Conservation (phyloP, 768 basidiomycete genomes). For the Termitomyces sp. region DNA sequence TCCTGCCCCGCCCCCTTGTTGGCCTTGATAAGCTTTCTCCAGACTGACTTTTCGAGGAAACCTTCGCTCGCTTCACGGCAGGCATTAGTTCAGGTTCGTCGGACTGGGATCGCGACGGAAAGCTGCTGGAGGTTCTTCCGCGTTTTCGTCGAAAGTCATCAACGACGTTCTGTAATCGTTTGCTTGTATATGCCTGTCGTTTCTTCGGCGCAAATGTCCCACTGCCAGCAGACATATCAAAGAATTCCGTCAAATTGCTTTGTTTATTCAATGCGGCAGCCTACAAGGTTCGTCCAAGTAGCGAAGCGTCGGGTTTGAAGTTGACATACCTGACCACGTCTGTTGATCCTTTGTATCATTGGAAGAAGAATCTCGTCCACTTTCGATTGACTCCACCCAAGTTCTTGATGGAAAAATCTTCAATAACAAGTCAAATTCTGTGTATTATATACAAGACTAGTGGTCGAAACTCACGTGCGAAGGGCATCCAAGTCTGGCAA, state of each 20-base stretch:
- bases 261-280: slow-evolving; percentile 69
- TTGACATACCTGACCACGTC: slow-evolving; percentile 59
- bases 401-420: slow-evolving; percentile 71
- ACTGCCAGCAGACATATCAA: slow-evolving; percentile 63
- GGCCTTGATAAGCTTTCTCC: slow-evolving; percentile 4
- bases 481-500: slow-evolving; percentile 94
- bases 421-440: not conserved
- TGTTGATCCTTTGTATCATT: slow-evolving; percentile 85
- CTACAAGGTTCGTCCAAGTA: slow-evolving; percentile 24
- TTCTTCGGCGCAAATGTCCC: slow-evolving; percentile 74
- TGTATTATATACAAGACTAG: not conserved
- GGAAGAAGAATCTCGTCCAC: slow-evolving; percentile 90
- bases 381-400: slow-evolving; percentile 78
- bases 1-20: slow-evolving; percentile 7
- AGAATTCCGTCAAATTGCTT: slow-evolving; percentile 67
- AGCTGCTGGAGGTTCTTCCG: slow-evolving; percentile 21
- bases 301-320: not conserved
- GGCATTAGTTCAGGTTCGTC: slow-evolving; percentile 14
- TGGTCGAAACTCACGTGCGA: slow-evolving; percentile 50
- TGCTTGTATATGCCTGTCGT: slow-evolving; percentile 79
- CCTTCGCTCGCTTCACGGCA: slow-evolving; percentile 24
- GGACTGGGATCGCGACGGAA: slow-evolving; percentile 11
- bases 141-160: slow-evolving; percentile 69
- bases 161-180: slow-evolving; percentile 72
- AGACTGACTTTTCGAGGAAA: slow-evolving; percentile 11